These are phyloP conservation scores for Kwoniella shandongensis DNA, from an alignment of 768 basidiomycete species.

Conservation along the genomic window DNA sequence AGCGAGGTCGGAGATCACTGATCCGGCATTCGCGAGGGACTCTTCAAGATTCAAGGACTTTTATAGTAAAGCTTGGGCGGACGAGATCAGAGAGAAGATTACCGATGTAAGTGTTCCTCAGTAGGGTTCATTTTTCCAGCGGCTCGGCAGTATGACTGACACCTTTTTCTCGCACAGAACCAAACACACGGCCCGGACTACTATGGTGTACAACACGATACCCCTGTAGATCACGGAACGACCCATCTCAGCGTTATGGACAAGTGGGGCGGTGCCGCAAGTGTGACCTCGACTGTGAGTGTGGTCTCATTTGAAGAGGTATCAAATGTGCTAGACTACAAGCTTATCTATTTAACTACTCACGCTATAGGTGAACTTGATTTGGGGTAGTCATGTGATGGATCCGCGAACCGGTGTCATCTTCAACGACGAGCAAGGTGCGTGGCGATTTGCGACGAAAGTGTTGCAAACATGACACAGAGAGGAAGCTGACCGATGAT, in stretches of 20 bases:
- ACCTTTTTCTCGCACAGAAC: constrained; percentile 59
- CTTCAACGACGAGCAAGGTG: constrained; percentile 75
- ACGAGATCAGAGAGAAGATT: constrained; percentile 64
- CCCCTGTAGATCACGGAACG: constrained; percentile 84
- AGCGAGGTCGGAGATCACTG: constrained; percentile 68
- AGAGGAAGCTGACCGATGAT: neutral
- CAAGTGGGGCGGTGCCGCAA: constrained; percentile 78
- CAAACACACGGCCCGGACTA: constrained; percentile 75
- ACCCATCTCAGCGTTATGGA: constrained; percentile 85
- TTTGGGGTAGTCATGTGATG: constrained; percentile 85
- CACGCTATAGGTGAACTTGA: constrained; percentile 71
- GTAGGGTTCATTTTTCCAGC: too few species aligned
- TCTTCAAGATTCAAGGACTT: constrained; percentile 64
- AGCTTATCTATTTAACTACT: too few species aligned
- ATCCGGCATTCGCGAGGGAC: constrained; percentile 68
- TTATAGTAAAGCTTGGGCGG: constrained; percentile 59
- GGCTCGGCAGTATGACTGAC: neutral
- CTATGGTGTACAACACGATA: constrained; percentile 78
- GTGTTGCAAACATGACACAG: neutral
- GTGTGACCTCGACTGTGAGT: constrained; percentile 68
- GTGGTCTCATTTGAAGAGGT: too few species aligned
- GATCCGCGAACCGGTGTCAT: constrained; percentile 85
- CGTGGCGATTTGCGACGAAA: constrained; percentile 2
- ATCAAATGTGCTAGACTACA: too few species aligned
- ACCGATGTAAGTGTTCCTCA: constrained; percentile 67